Evolutionary conservation across 2,329 filamentous ascomycete species (phyloP), one percentile per base, ranked within the genome.

Genomic region (Aureobasidium sp.): DNA sequence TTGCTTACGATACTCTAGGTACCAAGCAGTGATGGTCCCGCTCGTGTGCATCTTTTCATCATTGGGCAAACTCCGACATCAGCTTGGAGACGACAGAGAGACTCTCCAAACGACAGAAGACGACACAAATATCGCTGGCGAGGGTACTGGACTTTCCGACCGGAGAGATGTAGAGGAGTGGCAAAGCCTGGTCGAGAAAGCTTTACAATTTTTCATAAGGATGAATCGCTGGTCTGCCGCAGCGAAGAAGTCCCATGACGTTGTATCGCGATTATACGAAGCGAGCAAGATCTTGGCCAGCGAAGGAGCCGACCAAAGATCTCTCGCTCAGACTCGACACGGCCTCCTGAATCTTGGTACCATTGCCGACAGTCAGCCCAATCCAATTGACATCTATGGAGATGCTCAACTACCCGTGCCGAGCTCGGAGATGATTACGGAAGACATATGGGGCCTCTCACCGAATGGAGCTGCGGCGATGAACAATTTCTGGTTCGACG

Each of bases 21-120:
- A 90, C 74, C 89, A 92, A 72, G 88, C 89, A 0, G 85, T 84
- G 64, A 89, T 92, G 85, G 85, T 92, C 9, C 89, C 89, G 0
- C 80, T 93, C 1, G 82, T 93, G 11, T 87, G 84, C 27, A 78
- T 92, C 13, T 90, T 91, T 71, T 67, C 69, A 1, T 63, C 67
- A 4, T 59, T 71, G 11, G 65, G 66, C 0, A 51, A 65, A 32
- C 63, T 63, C 5, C 45, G 41, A 10, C 30, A 57, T 10, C 29
- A 61, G 1, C 11, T 7, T 2, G 11, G 3, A 14, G 30, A 34
- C 7, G 5, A 10, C 1, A 5, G 13, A 7, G 1, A 34, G 9
- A 11, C 16, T 5, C 3, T 29, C 29, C 14, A 21, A 21, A 21
- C 14, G 8, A 11, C 34, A 6, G 36, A 13, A 7, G 8, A 25